phyloP scores from a whole-genome alignment of 1,284 basidiomycete genomes.

The Malassezia sp. region DNA sequence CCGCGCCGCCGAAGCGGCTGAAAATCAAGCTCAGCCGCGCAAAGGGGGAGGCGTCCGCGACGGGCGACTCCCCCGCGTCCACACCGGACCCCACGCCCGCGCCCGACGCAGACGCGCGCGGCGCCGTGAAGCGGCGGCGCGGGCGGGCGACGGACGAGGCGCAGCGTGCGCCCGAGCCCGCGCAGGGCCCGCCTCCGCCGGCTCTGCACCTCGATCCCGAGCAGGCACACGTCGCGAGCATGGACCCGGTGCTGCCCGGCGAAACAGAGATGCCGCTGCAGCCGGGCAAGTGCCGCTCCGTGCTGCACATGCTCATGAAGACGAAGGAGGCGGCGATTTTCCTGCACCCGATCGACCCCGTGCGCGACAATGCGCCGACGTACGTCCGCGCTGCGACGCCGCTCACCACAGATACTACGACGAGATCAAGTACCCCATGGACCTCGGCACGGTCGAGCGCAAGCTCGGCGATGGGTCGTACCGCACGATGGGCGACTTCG shows the following conservation, averaged over 20 bases:
- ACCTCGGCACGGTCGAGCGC: conserved; percentile 69
- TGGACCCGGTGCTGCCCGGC: conserved; percentile 8
- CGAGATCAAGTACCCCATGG: conserved; percentile 85
- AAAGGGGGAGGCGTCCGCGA: background rate
- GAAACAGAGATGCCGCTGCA: conserved; percentile 34
- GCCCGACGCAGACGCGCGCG: background rate
- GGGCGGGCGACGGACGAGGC: no score
- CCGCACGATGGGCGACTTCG: conserved; percentile 53
- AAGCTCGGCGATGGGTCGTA: conserved; percentile 50
- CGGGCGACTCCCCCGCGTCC: background rate
- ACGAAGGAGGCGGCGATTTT: conserved; percentile 67
- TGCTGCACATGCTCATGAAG: conserved; percentile 59
- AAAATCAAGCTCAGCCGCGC: conserved; percentile 15
- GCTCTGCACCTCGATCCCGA: background rate
- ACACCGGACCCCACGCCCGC: background rate
- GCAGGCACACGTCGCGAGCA: background rate
- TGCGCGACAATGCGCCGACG: conserved; percentile 63
- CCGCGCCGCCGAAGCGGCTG: conserved; percentile 7
- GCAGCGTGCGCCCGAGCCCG: background rate
- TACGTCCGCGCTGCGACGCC: no score
- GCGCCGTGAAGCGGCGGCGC: no score
- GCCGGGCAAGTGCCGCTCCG: conserved; percentile 58
- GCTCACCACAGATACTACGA: no score
- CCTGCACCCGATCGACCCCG: conserved; percentile 71
- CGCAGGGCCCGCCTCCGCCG: background rate